phyloP scores from a whole-genome alignment of 1,284 basidiomycete species.

The Rhodotorula sp. region DNA sequence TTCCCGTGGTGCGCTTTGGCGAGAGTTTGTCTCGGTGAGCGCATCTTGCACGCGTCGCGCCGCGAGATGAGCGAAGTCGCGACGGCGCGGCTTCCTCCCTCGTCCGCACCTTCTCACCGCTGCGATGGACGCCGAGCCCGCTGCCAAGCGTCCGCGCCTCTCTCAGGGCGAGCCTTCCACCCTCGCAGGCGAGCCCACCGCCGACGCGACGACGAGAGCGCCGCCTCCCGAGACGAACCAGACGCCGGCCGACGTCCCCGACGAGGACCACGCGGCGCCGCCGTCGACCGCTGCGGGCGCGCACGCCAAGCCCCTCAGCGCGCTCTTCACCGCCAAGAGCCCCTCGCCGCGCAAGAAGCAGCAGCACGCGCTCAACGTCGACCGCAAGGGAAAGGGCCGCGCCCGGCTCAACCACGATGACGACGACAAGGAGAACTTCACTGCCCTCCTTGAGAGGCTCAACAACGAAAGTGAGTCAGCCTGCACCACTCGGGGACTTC shows the following conservation, averaged over 20 bases:
- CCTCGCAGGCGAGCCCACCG: constrained; percentile 13
- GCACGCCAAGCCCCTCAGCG: constrained; percentile 40
- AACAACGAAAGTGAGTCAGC: constrained; percentile 36
- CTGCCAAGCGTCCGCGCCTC: constrained; percentile 13
- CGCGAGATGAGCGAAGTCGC: not conserved
- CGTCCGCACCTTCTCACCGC: too few species aligned
- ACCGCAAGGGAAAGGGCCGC: constrained; percentile 31
- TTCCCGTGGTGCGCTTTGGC: not conserved
- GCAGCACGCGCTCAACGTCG: not conserved
- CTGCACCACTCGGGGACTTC: not conserved
- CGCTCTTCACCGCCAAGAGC: constrained; percentile 29
- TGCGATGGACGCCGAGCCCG: constrained; percentile 19
- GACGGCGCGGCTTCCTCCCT: not conserved
- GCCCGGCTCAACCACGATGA: constrained; percentile 12
- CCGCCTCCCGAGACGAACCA: not conserved
- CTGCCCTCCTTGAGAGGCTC: constrained; percentile 33
- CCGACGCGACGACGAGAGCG: not conserved
- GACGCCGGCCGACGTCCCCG: constrained; percentile 18
- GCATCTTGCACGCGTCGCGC: constrained; percentile 1
- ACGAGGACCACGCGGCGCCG: constrained; percentile 42
- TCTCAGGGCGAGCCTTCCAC: constrained; percentile 8
- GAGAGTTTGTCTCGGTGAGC: not conserved
- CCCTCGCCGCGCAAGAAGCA: constrained; percentile 28
- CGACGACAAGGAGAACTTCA: constrained; percentile 36
- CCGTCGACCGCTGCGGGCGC: constrained; percentile 40